Evolutionary conservation across 208 protist genomes (phyloP).

Genomic region (Angomonas desouzai): DNA sequence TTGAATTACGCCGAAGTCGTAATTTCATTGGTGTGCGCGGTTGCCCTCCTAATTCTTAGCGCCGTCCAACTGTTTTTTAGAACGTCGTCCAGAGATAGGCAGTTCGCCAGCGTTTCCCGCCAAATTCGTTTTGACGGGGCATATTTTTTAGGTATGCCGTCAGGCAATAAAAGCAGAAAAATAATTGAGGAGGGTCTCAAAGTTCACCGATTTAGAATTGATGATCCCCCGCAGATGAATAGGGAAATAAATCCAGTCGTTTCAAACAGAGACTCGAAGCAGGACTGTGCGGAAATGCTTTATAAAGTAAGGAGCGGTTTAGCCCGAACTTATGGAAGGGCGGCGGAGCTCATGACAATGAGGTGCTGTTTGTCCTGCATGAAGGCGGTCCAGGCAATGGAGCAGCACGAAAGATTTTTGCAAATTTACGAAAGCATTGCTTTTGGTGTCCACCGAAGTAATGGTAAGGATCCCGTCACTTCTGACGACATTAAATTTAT

Average conservation of each 20-base stretch:
- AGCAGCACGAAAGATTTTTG: slow-evolving; percentile 65
- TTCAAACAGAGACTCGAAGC: slow-evolving; percentile 56
- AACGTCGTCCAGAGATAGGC: slow-evolving; percentile 37
- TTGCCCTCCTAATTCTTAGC: slow-evolving; percentile 53
- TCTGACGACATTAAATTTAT: slow-evolving; percentile 87
- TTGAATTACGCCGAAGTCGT: slow-evolving; percentile 74
- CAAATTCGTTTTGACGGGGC: slow-evolving; percentile 74
- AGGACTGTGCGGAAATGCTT: slow-evolving; percentile 76
- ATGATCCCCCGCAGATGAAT: slow-evolving; percentile 56
- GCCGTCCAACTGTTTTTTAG: slow-evolving; percentile 62
- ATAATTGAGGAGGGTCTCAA: slow-evolving; percentile 78
- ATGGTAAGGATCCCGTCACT: slow-evolving; percentile 48
- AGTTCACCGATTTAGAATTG: slow-evolving; percentile 47
- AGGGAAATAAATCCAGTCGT: slow-evolving; percentile 65
- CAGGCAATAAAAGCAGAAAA: slow-evolving; percentile 30
- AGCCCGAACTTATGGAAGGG: slow-evolving; percentile 43
- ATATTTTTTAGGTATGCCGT: slow-evolving; percentile 58
- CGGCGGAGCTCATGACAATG: slow-evolving; percentile 80
- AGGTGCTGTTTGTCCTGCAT: slow-evolving; percentile 80
- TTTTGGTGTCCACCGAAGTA: slow-evolving; percentile 64
- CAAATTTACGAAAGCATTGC: slow-evolving; percentile 75
- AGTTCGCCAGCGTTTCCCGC: slow-evolving; percentile 52
- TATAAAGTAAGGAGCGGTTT: slow-evolving; percentile 56
- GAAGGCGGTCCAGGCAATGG: slow-evolving; percentile 51
- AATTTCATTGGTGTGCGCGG: slow-evolving; percentile 63